Evolutionary conservation across 2,329 filamentous ascomycete genomes (phyloP), one percentile per base, ranked within the genome.

Genomic region (Didymella exigua): DNA sequence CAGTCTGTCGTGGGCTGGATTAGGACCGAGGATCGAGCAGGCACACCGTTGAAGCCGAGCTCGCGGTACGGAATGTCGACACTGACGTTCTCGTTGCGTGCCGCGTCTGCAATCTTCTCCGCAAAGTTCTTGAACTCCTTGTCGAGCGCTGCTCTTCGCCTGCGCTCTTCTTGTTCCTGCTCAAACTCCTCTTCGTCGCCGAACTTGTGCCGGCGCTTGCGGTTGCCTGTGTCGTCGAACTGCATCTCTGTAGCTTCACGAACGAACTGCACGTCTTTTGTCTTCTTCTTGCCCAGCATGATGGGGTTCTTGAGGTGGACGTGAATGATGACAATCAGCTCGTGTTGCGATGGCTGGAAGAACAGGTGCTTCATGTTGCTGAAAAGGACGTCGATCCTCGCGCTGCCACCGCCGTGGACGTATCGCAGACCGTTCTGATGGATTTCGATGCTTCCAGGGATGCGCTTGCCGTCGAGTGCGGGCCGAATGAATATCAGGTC

Each of bases 351-450:
- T 24, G 96, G 95, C 76, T 99, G 95, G 82, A 99, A 99, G 82
- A 99, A 99, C 2, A 99, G 83, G 73, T 99, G 95, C 76, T 96
- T 96, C 74, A 99, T 91, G 78, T 99, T 99, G 79, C 91, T 96
- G 81, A 99, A 99, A 1, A 99, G 84, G 48, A 99, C 87, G 69
- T 99, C 95, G 43, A 99, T 91, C 67, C 89, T 86, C 65, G 95
- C 89, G 19, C 74, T 89, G 87, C 61, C 96, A 80, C 48, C 90
- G 86, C 47, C 91, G 90, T 79, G 93, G 83, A 75, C 71, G 75
- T 99, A 99, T 57, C 95, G 90, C 54, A 99, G 89, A 93, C 95
- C 95, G 69, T 99, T 99, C 71, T 98, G 93, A 77, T 99, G 95
- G 45, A 99, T 97, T 77, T 98, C 93, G 33, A 99, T 88, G 73